phyloP scores from a whole-genome alignment of 495 filamentous ascomycete genomes.

The Lasiosphaeria miniovina region DNA sequence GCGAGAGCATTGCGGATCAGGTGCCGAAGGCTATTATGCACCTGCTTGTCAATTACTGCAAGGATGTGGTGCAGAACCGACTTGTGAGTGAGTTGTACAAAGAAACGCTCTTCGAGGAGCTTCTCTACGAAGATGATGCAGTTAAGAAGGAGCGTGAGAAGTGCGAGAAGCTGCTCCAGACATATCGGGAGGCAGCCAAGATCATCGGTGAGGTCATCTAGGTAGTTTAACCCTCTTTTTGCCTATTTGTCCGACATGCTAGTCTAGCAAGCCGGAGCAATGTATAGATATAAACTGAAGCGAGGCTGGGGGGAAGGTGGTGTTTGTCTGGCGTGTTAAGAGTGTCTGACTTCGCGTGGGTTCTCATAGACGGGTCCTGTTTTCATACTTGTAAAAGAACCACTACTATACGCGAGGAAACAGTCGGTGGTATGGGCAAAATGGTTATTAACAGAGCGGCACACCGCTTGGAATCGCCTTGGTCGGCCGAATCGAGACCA shows the following conservation, averaged over 20 bases:
- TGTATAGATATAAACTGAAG: constrained; percentile 1
- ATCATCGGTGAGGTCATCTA: constrained; percentile 96
- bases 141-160: constrained; percentile 98
- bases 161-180: constrained; percentile 89
- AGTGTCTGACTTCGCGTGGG: neutral
- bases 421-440: neutral
- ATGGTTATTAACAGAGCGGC: too few relatives aligned
- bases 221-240: neutral
- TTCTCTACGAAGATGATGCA: constrained; percentile 94
- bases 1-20: constrained; percentile 94
- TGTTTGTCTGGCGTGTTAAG: neutral
- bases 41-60: constrained; percentile 94
- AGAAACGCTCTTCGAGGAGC: constrained; percentile 86
- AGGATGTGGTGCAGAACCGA: constrained; percentile 94
- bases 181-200: constrained; percentile 94
- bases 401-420: neutral
- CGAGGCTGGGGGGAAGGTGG: neutral
- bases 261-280: neutral
- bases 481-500: neutral
- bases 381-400: neutral
- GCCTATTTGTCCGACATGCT: neutral
- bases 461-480: too few relatives aligned
- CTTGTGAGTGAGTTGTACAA: constrained; percentile 94
- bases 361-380: constrained; percentile 1
- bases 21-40: constrained; percentile 99